A percentile compares a stretch with the other conserved stretches of the same genome.
These are phyloP conservation scores for Solanum infundibuliforme DNA, from an alignment of 257 asterid species.

Conservation along the genomic window DNA sequence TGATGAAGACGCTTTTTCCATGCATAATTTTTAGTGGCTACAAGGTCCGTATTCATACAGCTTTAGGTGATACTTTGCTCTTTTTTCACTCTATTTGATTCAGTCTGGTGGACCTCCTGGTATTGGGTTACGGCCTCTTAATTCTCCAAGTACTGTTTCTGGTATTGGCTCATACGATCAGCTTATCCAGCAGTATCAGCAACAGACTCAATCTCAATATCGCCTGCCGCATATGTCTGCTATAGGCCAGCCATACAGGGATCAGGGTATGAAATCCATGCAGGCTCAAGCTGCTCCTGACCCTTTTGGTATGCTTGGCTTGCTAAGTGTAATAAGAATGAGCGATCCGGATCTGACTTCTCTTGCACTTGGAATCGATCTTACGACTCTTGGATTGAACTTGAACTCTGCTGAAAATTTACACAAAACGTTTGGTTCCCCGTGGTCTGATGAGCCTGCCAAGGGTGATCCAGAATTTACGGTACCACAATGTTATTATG, in stretches of 20 bases:
- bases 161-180: slow-evolving; percentile 84
- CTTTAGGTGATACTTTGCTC: not conserved
- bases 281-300: slow-evolving; percentile 60
- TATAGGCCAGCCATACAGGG: slow-evolving; percentile 77
- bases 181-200: slow-evolving; percentile 84
- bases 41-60: not conserved
- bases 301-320: slow-evolving; percentile 84
- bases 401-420: slow-evolving; percentile 87
- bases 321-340: slow-evolving; percentile 79
- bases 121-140: slow-evolving; percentile 71
- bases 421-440: slow-evolving; percentile 79
- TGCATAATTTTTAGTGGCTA: not conserved
- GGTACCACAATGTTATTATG: slow-evolving; percentile 91
- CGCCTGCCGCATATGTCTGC: slow-evolving; percentile 87
- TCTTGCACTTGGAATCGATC: slow-evolving; percentile 93
- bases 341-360: slow-evolving; percentile 81
- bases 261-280: slow-evolving; percentile 67
- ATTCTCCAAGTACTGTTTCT: slow-evolving; percentile 60
- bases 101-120: slow-evolving; percentile 77
- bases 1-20: not conserved
- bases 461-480: slow-evolving; percentile 86
- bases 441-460: slow-evolving; percentile 94
- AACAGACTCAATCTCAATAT: slow-evolving; percentile 73
- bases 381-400: slow-evolving; percentile 88
- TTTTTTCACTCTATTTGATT: not conserved